phyloP scores from a whole-genome alignment of 768 basidiomycete genomes.

The Solioccasus polychromus region DNA sequence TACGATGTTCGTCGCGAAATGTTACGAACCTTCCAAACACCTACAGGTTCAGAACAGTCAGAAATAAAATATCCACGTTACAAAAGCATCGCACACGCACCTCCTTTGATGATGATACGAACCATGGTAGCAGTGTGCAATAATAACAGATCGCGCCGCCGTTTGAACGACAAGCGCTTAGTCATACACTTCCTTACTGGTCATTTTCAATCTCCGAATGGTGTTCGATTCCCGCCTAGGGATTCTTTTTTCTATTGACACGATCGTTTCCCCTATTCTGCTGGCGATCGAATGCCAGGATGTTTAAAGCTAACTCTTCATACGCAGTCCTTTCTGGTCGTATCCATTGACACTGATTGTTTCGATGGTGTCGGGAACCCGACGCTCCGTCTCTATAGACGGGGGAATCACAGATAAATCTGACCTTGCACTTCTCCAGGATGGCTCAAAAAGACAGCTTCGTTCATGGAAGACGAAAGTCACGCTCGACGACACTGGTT shows the following conservation, averaged over 20 bases:
- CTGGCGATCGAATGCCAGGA: not conserved
- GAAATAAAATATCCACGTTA: not conserved
- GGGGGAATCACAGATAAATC: too few relatives aligned
- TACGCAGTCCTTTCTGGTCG: too few relatives aligned
- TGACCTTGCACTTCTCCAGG: slow-evolving; percentile 17
- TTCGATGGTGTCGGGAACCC: slow-evolving; percentile 4
- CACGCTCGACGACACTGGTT: not conserved
- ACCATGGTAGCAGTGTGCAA: slow-evolving; percentile 55
- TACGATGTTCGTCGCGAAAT: not conserved
- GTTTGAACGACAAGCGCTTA: slow-evolving; percentile 1
- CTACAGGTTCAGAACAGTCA: slow-evolving; percentile 30
- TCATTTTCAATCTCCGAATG: slow-evolving; percentile 16
- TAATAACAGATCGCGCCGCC: not conserved
- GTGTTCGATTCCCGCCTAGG: slow-evolving; percentile 5
- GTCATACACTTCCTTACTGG: slow-evolving; percentile 8
- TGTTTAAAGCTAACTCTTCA: too few relatives aligned
- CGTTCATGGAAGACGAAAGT: not conserved
- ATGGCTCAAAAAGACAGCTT: not conserved
- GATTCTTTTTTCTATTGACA: not conserved
- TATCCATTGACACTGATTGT: too few relatives aligned
- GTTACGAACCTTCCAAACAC: slow-evolving; percentile 74
- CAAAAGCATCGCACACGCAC: slow-evolving; percentile 34
- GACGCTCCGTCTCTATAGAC: too few relatives aligned
- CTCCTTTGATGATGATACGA: slow-evolving; percentile 90
- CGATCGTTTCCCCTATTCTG: slow-evolving; percentile 13